phyloP scores from a whole-genome alignment of 179 eudicot genomes.

The Drosera spatulata region DNA sequence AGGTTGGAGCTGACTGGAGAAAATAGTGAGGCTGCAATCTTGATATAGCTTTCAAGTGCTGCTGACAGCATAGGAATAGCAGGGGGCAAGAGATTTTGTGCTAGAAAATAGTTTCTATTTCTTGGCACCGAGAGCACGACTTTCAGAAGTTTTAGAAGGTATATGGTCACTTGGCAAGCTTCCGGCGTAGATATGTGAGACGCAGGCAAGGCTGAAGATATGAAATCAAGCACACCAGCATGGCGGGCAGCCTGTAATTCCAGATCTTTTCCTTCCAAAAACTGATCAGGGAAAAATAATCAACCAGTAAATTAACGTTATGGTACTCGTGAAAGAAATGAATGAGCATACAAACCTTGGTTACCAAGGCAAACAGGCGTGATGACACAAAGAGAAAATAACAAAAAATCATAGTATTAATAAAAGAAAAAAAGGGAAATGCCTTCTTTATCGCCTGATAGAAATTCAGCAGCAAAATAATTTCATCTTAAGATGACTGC shows the following conservation, averaged over 20 bases:
- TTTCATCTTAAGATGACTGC: background rate
- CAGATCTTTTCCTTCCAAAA: constrained; percentile 88
- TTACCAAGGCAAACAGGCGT: no score
- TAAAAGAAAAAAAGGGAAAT: no score
- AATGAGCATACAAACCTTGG: no score
- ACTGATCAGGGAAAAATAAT: constrained; percentile 27
- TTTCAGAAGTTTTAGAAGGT: constrained; percentile 71
- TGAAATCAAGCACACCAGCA: constrained; percentile 92
- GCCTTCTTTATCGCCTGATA: no score
- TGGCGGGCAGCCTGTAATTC: constrained; percentile 90
- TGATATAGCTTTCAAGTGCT: constrained; percentile 88
- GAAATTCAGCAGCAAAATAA: background rate
- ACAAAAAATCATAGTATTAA: no score
- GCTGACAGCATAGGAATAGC: constrained; percentile 86
- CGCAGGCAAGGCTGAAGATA: constrained; percentile 97
- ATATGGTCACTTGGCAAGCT: constrained; percentile 89
- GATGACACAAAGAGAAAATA: no score
- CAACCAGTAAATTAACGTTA: no score
- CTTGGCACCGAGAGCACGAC: constrained; percentile 54
- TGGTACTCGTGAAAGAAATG: no score
- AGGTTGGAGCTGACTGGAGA: constrained; percentile 36
- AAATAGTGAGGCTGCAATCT: constrained; percentile 74
- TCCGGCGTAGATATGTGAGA: constrained; percentile 97
- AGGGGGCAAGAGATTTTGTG: constrained; percentile 89
- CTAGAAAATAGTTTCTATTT: constrained; percentile 71